Base-by-base conservation (phyloP, 1,284 basidiomycete species). In the Coniferiporia sulphurascens region DNA sequence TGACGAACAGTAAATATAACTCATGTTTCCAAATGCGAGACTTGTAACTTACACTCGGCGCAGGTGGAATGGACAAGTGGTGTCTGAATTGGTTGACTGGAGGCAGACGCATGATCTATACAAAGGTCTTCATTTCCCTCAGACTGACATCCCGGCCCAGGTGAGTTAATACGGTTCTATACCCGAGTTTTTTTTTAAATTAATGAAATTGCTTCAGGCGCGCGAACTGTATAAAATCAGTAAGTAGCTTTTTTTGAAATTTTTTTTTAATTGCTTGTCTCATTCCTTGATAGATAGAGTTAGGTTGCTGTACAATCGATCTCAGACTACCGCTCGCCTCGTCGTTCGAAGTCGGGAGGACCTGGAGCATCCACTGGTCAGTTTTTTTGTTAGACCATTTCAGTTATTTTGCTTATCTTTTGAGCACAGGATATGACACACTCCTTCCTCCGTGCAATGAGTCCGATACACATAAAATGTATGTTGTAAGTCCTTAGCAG, bases 381-480 rank as follows among this genome's bases (percentile, higher is more conserved):
- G 73, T 71, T 5, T 48, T 43, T 17, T 27, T 55, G 35, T 5
- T 13, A 60, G 35, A 49, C 52, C 4, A 56, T 36, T 41, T 35
- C 52, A 15, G 19, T 56, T 56, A 27, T 13, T 56, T 34, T 22
- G 66, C 58, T 44, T 58, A 54, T 64, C 19, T 57, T 27, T 35
- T n/a, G 27, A 34, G 5, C 51, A 21, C 59, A 83, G 78, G 85
- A 95, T 69, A 93, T 95, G 91, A 93, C 92, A 0, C 89, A 94
- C 70, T 90, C 86, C 62, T 91, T 89, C 68, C 76, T 95, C 12
- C 84, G 92, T 15, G 91, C 92, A 1, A 95, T 95, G 91, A 91
- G 89, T 67, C 93, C 92, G 1, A 93, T 95, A 58, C 92, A 95
- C 69, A 74, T 93, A 66, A 87, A 92, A 74, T 95, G 87, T 89